phyloP scores from a whole-genome alignment of 2,329 filamentous ascomycete genomes.

The Nemania diffusa region DNA sequence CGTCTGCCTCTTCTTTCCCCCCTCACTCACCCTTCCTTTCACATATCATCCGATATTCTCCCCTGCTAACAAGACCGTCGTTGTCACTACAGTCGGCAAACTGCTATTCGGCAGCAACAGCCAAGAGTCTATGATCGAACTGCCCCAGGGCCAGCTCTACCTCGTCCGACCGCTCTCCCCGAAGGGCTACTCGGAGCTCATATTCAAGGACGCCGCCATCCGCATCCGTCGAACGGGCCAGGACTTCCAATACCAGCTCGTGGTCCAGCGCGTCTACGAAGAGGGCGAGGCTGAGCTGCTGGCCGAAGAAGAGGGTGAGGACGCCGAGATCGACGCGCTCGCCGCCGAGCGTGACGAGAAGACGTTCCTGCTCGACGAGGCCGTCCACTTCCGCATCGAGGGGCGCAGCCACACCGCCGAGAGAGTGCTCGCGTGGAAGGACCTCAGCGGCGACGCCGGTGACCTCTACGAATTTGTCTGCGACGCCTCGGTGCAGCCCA shows the following conservation, averaged over 20 bases:
- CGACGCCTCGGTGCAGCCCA: constrained; percentile 75
- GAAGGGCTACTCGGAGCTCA: constrained; percentile 98
- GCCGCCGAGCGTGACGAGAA: constrained; percentile 92
- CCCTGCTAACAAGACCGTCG: constrained; percentile 8
- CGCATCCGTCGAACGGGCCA: constrained; percentile 92
- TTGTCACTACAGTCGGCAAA: constrained; percentile 76
- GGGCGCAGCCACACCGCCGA: constrained; percentile 82
- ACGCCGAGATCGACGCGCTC: constrained; percentile 79
- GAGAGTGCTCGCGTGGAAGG: constrained; percentile 91
- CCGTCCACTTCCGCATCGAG: constrained; percentile 86
- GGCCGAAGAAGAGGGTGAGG: constrained; percentile 88
- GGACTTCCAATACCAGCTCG: constrained; percentile 96
- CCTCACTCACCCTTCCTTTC: not conserved
- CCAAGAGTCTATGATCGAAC: constrained; percentile 93
- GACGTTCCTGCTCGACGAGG: constrained; percentile 94
- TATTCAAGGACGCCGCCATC: constrained; percentile 96
- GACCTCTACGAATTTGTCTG: constrained; percentile 99
- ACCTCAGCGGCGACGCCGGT: constrained; percentile 90
- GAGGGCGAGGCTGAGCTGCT: constrained; percentile 94
- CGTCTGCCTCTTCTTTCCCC: not conserved
- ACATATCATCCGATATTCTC: not conserved
- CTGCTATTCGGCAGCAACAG: constrained; percentile 87
- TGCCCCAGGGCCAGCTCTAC: constrained; percentile 95
- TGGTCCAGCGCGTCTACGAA: constrained; percentile 95
- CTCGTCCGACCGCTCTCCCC: constrained; percentile 94